phyloP scores from a whole-genome alignment of 2,329 filamentous ascomycete species.

The Cladorrhinum sp. region DNA sequence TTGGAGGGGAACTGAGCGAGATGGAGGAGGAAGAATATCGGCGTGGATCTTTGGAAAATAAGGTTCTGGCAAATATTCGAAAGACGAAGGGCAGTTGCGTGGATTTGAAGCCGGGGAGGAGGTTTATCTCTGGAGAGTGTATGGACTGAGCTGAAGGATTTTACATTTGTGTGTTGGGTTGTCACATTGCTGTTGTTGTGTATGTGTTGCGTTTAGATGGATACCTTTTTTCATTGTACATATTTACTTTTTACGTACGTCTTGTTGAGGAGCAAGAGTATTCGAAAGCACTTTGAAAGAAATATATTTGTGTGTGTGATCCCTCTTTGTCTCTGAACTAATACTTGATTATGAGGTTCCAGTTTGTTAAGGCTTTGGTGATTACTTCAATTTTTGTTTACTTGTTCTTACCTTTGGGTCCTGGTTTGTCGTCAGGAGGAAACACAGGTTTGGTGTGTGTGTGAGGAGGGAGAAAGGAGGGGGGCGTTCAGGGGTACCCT shows the following conservation, averaged over 20 bases:
- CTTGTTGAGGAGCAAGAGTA: background rate
- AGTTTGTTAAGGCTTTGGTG: too few species aligned
- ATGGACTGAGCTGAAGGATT: background rate
- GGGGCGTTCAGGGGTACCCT: too few species aligned
- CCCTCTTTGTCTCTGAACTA: background rate
- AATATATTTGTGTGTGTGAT: background rate
- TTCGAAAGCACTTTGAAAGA: background rate
- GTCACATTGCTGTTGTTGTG: background rate
- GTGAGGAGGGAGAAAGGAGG: too few species aligned
- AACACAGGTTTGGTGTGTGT: too few species aligned
- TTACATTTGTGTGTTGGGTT: too few species aligned
- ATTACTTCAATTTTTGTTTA: too few species aligned
- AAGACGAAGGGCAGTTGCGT: background rate
- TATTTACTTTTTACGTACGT: too few species aligned
- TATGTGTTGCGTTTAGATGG: background rate
- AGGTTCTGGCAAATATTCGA: background rate
- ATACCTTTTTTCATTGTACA: background rate
- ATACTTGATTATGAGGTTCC: background rate
- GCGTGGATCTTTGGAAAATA: background rate
- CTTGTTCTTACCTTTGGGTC: too few species aligned
- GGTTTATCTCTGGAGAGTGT: background rate
- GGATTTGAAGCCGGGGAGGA: background rate
- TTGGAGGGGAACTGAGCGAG: background rate
- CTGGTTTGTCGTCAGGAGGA: too few species aligned
- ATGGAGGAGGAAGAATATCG: background rate